Evolutionary conservation across 1,139 yeast genomes (phyloP).

Genomic region (Suhomyces taliae): DNA sequence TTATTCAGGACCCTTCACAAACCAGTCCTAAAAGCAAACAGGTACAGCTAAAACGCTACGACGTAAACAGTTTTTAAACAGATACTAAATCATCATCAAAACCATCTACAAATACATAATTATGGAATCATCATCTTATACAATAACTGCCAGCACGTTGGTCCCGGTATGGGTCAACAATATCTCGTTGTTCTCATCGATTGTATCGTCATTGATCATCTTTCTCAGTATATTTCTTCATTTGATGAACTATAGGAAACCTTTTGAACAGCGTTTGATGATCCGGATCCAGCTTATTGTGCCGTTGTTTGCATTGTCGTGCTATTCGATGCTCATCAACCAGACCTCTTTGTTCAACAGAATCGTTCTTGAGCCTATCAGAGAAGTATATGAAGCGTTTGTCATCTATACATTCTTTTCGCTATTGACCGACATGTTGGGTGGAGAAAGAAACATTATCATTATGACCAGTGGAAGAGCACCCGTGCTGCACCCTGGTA

Average conservation of each 20-base stretch:
- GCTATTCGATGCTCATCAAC: conserved; percentile 53
- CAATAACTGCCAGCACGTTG: conserved; percentile 1
- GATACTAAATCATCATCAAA: not conserved
- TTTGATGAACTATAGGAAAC: conserved; percentile 73
- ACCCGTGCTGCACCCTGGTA: conserved; percentile 73
- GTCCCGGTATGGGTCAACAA: conserved; percentile 37
- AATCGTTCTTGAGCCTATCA: conserved; percentile 64
- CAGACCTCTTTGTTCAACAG: conserved; percentile 38
- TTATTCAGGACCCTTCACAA: no score
- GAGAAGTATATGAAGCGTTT: conserved; percentile 94
- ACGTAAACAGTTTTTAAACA: no score
- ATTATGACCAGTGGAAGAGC: conserved; percentile 70
- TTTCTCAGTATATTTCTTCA: conserved; percentile 34
- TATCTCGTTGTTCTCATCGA: conserved; percentile 35
- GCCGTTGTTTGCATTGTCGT: conserved; percentile 56
- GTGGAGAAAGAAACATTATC: conserved; percentile 88
- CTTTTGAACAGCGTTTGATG: conserved; percentile 82
- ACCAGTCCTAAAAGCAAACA: no score
- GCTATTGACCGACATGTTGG: conserved; percentile 75
- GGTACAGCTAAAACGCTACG: no score
- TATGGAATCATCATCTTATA: not conserved
- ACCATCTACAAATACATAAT: not conserved
- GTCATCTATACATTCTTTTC: conserved; percentile 92
- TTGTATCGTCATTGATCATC: conserved; percentile 35
- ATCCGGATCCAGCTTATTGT: conserved; percentile 75